Evolutionary conservation across 495 filamentous ascomycete species (phyloP), one percentile per base, ranked within the genome.

Genomic region (Evansstolkia leycettana): DNA sequence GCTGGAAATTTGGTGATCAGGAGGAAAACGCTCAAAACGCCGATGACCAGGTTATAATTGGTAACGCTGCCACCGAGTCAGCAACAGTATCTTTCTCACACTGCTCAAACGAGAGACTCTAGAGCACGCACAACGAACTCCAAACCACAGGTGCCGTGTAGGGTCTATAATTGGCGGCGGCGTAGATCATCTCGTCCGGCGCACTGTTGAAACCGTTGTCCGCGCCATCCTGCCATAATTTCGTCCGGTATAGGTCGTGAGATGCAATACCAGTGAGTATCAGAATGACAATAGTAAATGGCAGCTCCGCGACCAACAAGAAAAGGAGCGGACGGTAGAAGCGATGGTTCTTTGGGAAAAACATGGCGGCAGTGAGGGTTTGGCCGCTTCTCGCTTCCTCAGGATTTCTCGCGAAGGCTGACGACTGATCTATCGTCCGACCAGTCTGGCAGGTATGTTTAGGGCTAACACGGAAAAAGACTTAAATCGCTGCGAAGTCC

Each of bases 151-250:
- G 87, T 13, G 75, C 57, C 3, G 57, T 68, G 24, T 78, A 69
- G 2, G 78, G 62, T 36, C 65, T 59, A 48, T 87, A 73, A 46
- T 93, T 94, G 28, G 85, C 79, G 39, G 74, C 74, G 12, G 79
- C 77, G 50, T 86, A 94, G 15, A 89, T 45, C 5, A 79, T 65
- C 45, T 78, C 67, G 26, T 64, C 65, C 14, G 87, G 87, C 39
- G 75, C 72, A 43, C 84, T 90, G 57, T 93, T 93, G 70, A 84
- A 87, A 33, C 79, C 76, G 47, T 84, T 73, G 28, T 84, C 67
- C 31, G 65, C 69, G 31, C 87, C 87, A 50, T 90, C 78, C 46
- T 76, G 65, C 87, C 87, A 95, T 49, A 94, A 58, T 36, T 67
- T 71, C 5, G 83, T 81, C 14, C 82, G 75, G 52, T 84, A 94